Base-by-base conservation (phyloP, 2,329 filamentous ascomycete genomes). In the Nothophoma quercina region DNA sequence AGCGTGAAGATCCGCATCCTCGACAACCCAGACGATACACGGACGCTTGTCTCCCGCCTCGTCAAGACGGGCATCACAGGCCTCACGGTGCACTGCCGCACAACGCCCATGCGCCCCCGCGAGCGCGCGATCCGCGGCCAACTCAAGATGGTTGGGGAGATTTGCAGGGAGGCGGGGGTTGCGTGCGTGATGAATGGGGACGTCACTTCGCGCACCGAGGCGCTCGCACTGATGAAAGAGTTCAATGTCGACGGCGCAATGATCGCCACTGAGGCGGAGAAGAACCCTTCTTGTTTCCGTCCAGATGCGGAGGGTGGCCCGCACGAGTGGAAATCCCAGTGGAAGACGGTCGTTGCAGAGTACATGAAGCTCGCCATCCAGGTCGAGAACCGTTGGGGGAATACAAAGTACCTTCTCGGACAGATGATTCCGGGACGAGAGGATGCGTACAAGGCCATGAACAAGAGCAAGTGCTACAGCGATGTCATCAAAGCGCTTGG, bases 101-200 rank as follows among this genome's bases (percentile, higher is more conserved):
- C 95, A 0, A 93, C 93, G 5, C 91, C 93, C 1, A 99, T 99
- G 95, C 85, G 95, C 29, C 93, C 93, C 1, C 82, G 93, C 39
- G 92, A 98, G 75, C 83, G 86, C 19, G 95, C 93, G 2, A 91
- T 98, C 52, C 85, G 95, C 15, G 88, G 87, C 19, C 93, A 97
- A 75, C 79, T 99, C 55, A 83, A 83, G 51, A 96, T 96, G 90
- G 83, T 99, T 38, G 88, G 85, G 1, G 80, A 86, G 5, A 81
- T 96, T 1, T 99, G 95, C 69, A 87, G 84, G 58, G 87, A 92
- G 60, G 87, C 87, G 9, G 93, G 93, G 22, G 92, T 99, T 2
- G 92, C 93, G 7, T 97, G 93, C 69, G 77, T 98, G 32, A 93
- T 98, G 87, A 99, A 99, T 69, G 95, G 95, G 39, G 95, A 99